These are phyloP conservation scores for Diaporthe helianthi DNA, from an alignment of 2,329 filamentous ascomycete species.

Conservation along the genomic window DNA sequence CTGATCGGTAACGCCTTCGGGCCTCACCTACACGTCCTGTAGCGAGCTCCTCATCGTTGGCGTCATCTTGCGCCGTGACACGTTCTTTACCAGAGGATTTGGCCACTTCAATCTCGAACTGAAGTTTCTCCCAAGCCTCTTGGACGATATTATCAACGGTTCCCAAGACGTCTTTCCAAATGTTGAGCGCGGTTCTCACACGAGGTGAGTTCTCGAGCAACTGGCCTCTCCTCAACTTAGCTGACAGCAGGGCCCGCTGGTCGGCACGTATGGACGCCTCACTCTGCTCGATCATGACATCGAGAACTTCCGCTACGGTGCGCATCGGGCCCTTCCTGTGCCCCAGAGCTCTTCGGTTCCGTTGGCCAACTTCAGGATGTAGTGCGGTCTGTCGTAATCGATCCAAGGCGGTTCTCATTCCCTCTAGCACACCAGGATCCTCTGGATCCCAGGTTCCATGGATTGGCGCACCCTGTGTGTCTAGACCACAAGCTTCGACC, in stretches of 20 bases:
- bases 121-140: constrained; percentile 69
- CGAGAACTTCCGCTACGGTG: constrained; percentile 85
- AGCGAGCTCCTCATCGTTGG: constrained; percentile 42
- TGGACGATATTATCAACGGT: constrained; percentile 61
- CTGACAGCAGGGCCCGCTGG: constrained; percentile 70
- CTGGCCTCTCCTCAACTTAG: constrained; percentile 75
- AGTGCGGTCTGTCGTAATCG: constrained; percentile 82
- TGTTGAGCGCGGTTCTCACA: constrained; percentile 69
- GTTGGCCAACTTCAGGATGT: constrained; percentile 80
- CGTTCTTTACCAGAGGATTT: constrained; percentile 37
- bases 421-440: constrained; percentile 62
- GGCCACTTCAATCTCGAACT: constrained; percentile 54
- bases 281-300: constrained; percentile 89
- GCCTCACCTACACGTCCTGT: constrained; percentile 59
- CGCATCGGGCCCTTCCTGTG: constrained; percentile 71
- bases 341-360: constrained; percentile 69
- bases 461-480: constrained; percentile 67
- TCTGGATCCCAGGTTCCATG: constrained; percentile 70
- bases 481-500: constrained; percentile 72
- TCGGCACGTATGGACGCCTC: constrained; percentile 71
- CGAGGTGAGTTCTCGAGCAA: constrained; percentile 77
- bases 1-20: constrained; percentile 71
- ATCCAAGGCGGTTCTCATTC: constrained; percentile 81
- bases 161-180: constrained; percentile 69
- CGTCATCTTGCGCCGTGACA: constrained; percentile 44